Percentiles rank a stretch among this genome's conserved stretches.
Conservation (phyloP, 176 grass and related monocot species). For the Hordeum marinum region DNA sequence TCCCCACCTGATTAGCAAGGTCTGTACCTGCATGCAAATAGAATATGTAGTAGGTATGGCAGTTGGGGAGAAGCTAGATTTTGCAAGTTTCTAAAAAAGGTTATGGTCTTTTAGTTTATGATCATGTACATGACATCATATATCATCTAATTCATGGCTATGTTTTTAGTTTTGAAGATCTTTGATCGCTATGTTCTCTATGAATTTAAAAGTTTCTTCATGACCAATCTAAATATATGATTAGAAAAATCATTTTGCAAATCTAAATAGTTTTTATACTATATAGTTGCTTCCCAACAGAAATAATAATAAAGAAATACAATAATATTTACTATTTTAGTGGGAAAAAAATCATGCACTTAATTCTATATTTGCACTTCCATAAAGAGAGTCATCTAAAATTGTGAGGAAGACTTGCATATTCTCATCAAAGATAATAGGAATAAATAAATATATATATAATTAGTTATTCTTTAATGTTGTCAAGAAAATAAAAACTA, state of each 20-base stretch:
- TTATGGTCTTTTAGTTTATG: background rate
- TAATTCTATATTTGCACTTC: background rate
- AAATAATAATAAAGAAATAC: background rate
- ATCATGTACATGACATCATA: background rate
- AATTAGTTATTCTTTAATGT: background rate
- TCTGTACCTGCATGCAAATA: constrained; percentile 17
- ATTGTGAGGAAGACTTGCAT: background rate
- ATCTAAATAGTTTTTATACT: background rate
- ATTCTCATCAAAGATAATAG: background rate
- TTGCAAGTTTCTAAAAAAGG: too few relatives aligned
- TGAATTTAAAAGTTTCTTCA: background rate
- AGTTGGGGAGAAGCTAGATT: too few relatives aligned
- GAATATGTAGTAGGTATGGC: background rate
- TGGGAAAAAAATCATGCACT: background rate
- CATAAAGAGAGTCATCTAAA: background rate
- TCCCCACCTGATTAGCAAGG: background rate
- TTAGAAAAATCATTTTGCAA: background rate
- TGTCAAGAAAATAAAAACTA: background rate
- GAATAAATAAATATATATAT: background rate
- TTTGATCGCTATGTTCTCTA: background rate
- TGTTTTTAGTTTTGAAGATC: background rate
- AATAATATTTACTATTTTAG: background rate
- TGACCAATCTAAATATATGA: background rate
- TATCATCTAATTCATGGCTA: background rate
- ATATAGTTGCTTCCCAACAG: background rate